These are phyloP conservation scores for Pleurotus citrinopileatus DNA, from an alignment of 768 basidiomycete species.

Conservation along the genomic window DNA sequence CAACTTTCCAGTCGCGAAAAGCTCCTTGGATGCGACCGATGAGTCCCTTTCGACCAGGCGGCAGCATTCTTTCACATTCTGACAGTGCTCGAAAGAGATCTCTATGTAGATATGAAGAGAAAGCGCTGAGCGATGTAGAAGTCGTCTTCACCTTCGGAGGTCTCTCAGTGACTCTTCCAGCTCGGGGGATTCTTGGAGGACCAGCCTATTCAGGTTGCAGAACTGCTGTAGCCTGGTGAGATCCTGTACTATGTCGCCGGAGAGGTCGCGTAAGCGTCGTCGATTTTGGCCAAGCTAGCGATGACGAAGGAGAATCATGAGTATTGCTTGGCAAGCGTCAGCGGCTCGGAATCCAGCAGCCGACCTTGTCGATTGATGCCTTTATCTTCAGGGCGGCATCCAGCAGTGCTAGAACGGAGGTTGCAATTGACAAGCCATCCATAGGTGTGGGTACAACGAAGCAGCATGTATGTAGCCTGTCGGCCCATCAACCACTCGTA, in stretches of 20 bases:
- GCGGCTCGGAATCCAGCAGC: no score
- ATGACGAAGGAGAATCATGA: no score
- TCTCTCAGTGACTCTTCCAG: neutral
- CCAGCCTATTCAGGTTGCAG: neutral
- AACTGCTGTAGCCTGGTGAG: neutral
- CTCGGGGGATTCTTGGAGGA: neutral
- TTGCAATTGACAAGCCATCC: neutral
- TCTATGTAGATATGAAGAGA: neutral
- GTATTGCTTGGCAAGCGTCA: no score
- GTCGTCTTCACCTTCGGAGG: neutral
- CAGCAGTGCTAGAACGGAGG: neutral
- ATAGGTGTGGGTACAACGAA: no score
- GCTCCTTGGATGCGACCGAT: neutral
- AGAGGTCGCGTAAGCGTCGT: neutral
- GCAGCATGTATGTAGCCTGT: no score
- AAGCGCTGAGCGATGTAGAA: neutral
- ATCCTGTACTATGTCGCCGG: neutral
- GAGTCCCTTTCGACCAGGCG: neutral
- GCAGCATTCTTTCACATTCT: neutral
- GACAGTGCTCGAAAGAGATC: neutral
- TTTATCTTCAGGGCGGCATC: neutral
- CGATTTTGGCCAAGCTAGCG: conserved; percentile 1
- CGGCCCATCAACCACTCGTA: no score
- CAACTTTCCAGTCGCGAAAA: neutral
- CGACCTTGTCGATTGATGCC: neutral